Percentiles rank a stretch among this genome's conserved stretches.
phyloP scores from a whole-genome alignment of 352 stramenopile genomes.

The Pythium apleroticum region DNA sequence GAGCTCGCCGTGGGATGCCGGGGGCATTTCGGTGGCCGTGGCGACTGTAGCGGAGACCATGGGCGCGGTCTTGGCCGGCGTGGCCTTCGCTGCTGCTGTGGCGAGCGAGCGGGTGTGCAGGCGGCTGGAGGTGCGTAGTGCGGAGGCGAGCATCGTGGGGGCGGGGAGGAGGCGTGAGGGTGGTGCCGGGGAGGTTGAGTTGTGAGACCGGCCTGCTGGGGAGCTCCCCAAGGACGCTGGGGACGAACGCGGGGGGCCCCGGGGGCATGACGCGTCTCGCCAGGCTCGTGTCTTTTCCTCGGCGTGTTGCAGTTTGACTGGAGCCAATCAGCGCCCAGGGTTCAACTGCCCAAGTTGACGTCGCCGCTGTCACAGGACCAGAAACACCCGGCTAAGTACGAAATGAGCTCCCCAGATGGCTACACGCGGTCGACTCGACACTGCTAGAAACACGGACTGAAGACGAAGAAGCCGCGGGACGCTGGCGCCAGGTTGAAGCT shows the following conservation, averaged over 20 bases:
- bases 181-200: not conserved
- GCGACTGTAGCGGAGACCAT: conserved; percentile 19
- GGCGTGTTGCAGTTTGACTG: conserved; percentile 37
- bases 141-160: conserved; percentile 19
- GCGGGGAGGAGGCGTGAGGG: not conserved
- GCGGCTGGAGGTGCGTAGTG: conserved; percentile 6
- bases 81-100: conserved; percentile 21
- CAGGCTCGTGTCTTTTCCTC: conserved; percentile 36
- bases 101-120: conserved; percentile 8
- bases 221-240: not conserved
- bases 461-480: not conserved
- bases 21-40: not conserved
- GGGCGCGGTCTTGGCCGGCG: conserved; percentile 14
- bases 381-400: conserved; percentile 22
- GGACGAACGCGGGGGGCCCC: not conserved
- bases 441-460: not conserved
- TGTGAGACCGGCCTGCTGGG: not conserved
- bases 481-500: conserved; percentile 2
- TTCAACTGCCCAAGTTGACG: conserved; percentile 24
- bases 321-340: conserved; percentile 21
- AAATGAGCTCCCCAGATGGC: conserved; percentile 17
- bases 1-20: conserved; percentile 51
- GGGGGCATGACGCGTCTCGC: not conserved
- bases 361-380: conserved; percentile 27
- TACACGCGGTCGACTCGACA: conserved; percentile 13